Evolutionary conservation across 2,329 filamentous ascomycete genomes (phyloP).

Genomic region (Diaporthe sp.): DNA sequence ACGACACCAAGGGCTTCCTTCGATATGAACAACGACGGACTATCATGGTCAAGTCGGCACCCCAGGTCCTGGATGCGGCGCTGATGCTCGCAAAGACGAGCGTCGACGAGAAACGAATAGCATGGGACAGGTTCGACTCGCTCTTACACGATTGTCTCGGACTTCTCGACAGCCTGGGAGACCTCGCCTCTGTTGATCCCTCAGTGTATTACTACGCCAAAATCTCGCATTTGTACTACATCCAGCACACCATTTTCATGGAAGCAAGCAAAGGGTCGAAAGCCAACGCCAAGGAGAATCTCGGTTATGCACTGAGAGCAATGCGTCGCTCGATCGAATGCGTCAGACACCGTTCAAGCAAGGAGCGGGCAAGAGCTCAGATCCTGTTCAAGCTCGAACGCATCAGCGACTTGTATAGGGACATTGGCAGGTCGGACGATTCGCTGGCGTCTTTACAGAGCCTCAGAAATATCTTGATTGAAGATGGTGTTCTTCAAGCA

Average conservation of each 20-base stretch:
- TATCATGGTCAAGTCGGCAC: slow-evolving; percentile 65
- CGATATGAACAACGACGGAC: slow-evolving; percentile 74
- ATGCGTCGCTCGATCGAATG: slow-evolving; percentile 75
- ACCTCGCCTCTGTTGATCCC: slow-evolving; percentile 51
- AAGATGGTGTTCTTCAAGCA: slow-evolving; percentile 67
- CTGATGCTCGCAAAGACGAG: slow-evolving; percentile 69
- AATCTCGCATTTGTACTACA: slow-evolving; percentile 80
- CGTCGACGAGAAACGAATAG: slow-evolving; percentile 61
- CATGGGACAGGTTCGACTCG: slow-evolving; percentile 70
- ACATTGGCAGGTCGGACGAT: slow-evolving; percentile 66
- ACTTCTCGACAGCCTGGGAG: slow-evolving; percentile 67
- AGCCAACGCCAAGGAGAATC: slow-evolving; percentile 45
- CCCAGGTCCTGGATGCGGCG: slow-evolving; percentile 71
- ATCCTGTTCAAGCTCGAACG: slow-evolving; percentile 76
- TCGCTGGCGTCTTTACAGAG: slow-evolving; percentile 70
- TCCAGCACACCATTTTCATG: slow-evolving; percentile 61
- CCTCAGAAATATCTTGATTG: slow-evolving; percentile 73
- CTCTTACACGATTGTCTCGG: slow-evolving; percentile 69
- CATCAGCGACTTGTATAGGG: slow-evolving; percentile 72
- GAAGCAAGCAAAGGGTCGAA: slow-evolving; percentile 50
- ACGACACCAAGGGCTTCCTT: slow-evolving; percentile 69
- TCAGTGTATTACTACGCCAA: slow-evolving; percentile 70
- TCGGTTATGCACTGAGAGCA: slow-evolving; percentile 62
- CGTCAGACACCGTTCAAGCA: slow-evolving; percentile 66
- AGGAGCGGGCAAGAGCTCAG: slow-evolving; percentile 72